Evolutionary conservation across 2,329 filamentous ascomycete genomes (phyloP).

Genomic region (Stagonosporopsis rhizophila): DNA sequence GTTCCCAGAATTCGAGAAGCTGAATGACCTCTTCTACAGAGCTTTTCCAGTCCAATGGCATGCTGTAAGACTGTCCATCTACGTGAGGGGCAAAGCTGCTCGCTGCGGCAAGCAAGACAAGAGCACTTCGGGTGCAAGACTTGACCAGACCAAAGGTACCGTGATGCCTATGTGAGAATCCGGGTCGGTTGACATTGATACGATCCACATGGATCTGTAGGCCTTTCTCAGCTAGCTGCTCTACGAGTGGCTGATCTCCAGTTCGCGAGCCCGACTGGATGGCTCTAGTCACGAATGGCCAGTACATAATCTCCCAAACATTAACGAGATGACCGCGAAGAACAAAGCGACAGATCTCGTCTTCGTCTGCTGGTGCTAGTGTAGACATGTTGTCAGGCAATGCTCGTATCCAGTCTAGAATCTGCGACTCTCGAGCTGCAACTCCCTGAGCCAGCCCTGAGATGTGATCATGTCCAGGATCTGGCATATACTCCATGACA

Average conservation of each 20-base stretch:
- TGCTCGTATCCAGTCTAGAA: not conserved
- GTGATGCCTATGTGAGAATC: constrained; percentile 14
- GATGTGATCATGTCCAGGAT: not conserved
- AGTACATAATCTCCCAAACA: constrained; percentile 1
- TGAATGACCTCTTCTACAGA: not conserved
- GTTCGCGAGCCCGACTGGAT: not conserved
- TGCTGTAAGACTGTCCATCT: not conserved
- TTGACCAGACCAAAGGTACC: constrained; percentile 17
- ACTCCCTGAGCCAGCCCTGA: not conserved
- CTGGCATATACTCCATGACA: not conserved
- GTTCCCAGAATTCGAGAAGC: not conserved
- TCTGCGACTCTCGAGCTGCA: not conserved
- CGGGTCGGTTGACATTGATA: constrained; percentile 1
- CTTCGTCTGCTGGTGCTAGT: not conserved
- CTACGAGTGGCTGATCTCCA: not conserved
- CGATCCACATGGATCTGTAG: constrained; percentile 1
- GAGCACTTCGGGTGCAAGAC: constrained; percentile 12
- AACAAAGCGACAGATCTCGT: constrained; percentile 4
- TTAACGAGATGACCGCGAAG: constrained; percentile 1
- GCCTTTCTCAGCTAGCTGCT: not conserved
- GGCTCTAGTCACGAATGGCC: not conserved
- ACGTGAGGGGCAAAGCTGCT: not conserved
- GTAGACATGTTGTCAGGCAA: not conserved
- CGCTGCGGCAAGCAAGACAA: constrained; percentile 13
- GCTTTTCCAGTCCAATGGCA: not conserved